Base-by-base conservation (phyloP, 257 asterid species). In the Hygrophila difformis region DNA sequence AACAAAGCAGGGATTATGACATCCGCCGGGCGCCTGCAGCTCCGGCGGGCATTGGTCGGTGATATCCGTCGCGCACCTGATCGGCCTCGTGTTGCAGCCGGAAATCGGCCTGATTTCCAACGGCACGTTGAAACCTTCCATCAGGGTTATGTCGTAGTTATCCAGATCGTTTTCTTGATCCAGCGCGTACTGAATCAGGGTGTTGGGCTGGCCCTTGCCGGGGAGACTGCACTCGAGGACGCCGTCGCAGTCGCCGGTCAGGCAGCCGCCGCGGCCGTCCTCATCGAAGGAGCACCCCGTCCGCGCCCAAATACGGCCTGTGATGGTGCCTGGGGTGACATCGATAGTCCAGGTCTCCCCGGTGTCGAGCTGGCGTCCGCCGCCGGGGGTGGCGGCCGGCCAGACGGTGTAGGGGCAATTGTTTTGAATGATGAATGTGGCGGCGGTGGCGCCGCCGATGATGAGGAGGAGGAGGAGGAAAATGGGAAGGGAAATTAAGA, bases 61-160 rank as follows among this genome's bases (percentile, higher is more conserved):
- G 14, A 78, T 68, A 12, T 65, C 66, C 0, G 65, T 67, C 0
- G 71, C 57, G 53, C 87, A 78, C 0, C 65, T 63, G 6, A 33
- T 66, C 31, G 8, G n/a, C n/a, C n/a, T n/a, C n/a, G n/a, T n/a
- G n/a, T n/a, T n/a, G n/a, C n/a, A n/a, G n/a, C n/a, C n/a, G n/a
- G n/a, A n/a, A n/a, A n/a, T 64, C 0, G 89, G 89, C 0, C 31
- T 47, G 38, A 71, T 51, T 13, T 65, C 69, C 9, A 71, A 53
- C 3, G 84, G 81, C 28, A 79, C 77, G 64, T 82, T 82, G 61
- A 79, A 82, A 2, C 87, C 91, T 2, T 73, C 65, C 2, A 78
- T 1, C 1, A 73, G 61, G 3, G 86, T 72, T 36, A 75, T 40
- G 26, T 73, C 75, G 66, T 69, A 79, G 58, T 65, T 79, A 58